Conservation (phyloP, 192 early-diverging fungal species). For the Paraglomus occultum region DNA sequence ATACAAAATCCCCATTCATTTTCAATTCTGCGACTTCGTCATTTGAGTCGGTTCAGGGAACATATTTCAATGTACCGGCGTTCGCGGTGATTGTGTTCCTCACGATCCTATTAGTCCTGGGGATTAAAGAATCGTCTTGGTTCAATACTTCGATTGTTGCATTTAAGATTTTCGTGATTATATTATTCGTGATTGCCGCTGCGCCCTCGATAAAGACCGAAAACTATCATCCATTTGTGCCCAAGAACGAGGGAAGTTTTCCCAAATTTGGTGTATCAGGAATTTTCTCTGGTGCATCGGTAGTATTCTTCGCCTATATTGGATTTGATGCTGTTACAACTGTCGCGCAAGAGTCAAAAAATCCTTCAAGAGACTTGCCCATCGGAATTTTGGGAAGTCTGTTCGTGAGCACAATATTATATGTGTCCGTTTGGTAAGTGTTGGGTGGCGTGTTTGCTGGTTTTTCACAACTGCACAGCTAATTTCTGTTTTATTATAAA, state of each 20-base stretch:
- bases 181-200: constrained; percentile 79
- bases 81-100: constrained; percentile 62
- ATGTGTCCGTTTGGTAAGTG: constrained; percentile 60
- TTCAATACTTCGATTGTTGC: constrained; percentile 70
- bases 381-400: constrained; percentile 85
- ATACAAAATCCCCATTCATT: constrained; percentile 66
- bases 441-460: neutral
- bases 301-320: constrained; percentile 81
- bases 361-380: constrained; percentile 79
- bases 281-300: constrained; percentile 67
- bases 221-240: constrained; percentile 82
- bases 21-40: constrained; percentile 54
- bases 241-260: constrained; percentile 52
- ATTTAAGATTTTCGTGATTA: constrained; percentile 69
- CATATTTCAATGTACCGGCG: constrained; percentile 75
- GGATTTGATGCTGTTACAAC: constrained; percentile 90
- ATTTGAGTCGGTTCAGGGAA: constrained; percentile 36
- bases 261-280: constrained; percentile 66
- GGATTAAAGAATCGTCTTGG: constrained; percentile 70
- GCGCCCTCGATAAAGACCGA: constrained; percentile 62
- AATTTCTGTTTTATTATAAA: constrained; percentile 9
- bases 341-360: constrained; percentile 75
- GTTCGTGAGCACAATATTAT: constrained; percentile 73
- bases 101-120: constrained; percentile 65
- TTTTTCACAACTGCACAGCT: neutral